phyloP scores from a whole-genome alignment of 2,329 filamentous ascomycete genomes.

The Penicillium freii region DNA sequence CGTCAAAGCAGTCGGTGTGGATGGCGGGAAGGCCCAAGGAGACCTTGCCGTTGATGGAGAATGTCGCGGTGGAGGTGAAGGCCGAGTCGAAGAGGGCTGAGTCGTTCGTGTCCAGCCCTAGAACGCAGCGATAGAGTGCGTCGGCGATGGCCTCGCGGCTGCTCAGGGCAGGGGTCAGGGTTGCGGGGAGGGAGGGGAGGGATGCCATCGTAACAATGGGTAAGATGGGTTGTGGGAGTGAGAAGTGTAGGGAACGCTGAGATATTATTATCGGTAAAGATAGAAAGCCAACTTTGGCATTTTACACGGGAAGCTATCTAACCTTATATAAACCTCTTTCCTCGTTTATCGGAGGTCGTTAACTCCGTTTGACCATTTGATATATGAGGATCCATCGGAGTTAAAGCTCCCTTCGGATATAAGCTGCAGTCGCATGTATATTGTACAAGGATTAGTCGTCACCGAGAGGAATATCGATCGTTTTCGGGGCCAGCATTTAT shows the following conservation, averaged over 20 bases:
- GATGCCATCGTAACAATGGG: neutral
- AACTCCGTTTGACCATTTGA: neutral
- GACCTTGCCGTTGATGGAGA: neutral
- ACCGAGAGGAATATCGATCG: neutral
- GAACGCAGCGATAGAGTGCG: neutral
- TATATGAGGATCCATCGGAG: neutral
- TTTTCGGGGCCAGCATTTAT: neutral
- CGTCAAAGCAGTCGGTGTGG: neutral
- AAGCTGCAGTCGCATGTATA: neutral
- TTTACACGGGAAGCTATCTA: neutral
- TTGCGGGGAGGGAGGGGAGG: neutral
- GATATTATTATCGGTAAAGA: no score
- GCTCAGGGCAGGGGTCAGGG: neutral
- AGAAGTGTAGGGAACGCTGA: neutral
- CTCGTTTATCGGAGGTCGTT: neutral
- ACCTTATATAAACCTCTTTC: neutral
- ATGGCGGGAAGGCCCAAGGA: neutral
- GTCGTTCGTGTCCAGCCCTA: neutral
- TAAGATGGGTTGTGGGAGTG: neutral
- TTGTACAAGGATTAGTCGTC: neutral
- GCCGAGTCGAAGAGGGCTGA: neutral
- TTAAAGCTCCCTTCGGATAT: neutral
- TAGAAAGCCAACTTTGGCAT: no score
- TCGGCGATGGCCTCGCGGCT: neutral
- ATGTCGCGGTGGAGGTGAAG: neutral